These are phyloP conservation scores for Podila epigama DNA, from an alignment of 192 early-diverging fungal genomes.

Conservation along the genomic window DNA sequence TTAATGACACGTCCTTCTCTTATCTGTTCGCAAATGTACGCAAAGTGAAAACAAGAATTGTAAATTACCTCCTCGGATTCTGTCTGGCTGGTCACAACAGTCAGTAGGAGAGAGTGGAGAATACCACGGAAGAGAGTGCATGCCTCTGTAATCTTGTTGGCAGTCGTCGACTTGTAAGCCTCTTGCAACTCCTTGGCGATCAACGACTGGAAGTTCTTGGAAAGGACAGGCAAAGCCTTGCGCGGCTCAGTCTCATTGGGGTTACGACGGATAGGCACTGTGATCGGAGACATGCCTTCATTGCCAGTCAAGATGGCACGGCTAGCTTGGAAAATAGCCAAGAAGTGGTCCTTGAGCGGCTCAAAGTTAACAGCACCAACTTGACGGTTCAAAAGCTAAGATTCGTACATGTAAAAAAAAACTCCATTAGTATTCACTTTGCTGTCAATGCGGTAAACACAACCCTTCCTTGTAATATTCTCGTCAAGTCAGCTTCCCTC, in stretches of 20 bases:
- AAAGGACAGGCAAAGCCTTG: constrained; percentile 65
- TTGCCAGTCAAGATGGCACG: constrained; percentile 68
- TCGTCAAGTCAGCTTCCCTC: too few relatives aligned
- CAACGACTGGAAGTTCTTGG: constrained; percentile 64
- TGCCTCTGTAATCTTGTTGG: constrained; percentile 84
- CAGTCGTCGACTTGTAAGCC: constrained; percentile 82
- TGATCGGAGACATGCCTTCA: constrained; percentile 66
- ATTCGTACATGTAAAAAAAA: not conserved
- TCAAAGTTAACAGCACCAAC: constrained; percentile 93
- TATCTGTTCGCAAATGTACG: too few relatives aligned
- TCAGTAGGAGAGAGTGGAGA: constrained; percentile 81
- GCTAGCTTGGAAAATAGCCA: constrained; percentile 83
- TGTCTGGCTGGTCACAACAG: constrained; percentile 65
- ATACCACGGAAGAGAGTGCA: constrained; percentile 76
- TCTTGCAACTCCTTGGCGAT: constrained; percentile 79
- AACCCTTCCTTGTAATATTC: too few relatives aligned
- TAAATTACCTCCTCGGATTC: constrained; percentile 87
- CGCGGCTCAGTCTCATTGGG: constrained; percentile 60
- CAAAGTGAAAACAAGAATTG: too few relatives aligned
- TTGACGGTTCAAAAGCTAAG: constrained; percentile 86
- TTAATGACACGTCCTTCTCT: too few relatives aligned
- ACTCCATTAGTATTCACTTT: too few relatives aligned
- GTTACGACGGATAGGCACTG: constrained; percentile 74
- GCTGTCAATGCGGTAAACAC: too few relatives aligned
- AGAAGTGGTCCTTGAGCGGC: constrained; percentile 87